Evolutionary conservation across 441 rosid genomes (phyloP), one percentile per base, ranked within the genome.

Genomic region (Mallotus repandus): DNA sequence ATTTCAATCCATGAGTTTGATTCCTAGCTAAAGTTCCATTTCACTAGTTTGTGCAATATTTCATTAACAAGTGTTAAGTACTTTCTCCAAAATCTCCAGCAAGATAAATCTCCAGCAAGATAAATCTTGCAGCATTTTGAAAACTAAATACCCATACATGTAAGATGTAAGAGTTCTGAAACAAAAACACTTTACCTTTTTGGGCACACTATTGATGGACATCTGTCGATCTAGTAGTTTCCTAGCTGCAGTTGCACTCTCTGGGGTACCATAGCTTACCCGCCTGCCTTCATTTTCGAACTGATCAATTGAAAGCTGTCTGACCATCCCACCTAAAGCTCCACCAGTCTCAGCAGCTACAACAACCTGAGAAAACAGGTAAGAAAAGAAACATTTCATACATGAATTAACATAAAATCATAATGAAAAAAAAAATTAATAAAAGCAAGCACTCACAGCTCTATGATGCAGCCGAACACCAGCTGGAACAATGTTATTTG

Each of bases 261-360:
- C 98, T 7, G 98, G 93, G 68, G 96, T 91, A 69, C 98, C 99
- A 76, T 96, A 90, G 82, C 97, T 86, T 61, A 93, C 99, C 87
- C 97, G 89, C 69, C 98, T 89, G 70, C 97, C 97, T 84, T 96
- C 98, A 77, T 93, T 96, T 86, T 96, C 99, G 81, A 96, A 96
- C 79, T 91, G 98, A 79, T 96, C 98, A 63, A 93, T 91, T 3
- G 99, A 91, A 81, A 93, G 92, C 81, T 89, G 97, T 77, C 98
- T 87, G 71, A 96, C 98, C 97, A 93, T 87, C 80, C 98, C 97
- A 81, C 98, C 97, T 83, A 96, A 85, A 75, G 97, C 99, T 77
- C 99, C 99, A 74, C 92, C 92, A 43, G 97, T 89, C 86, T 96
- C 98, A 77, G 98, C 94, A 72, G 99, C 97, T 72, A 96, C 89